Evolutionary conservation across 306 rosid genomes (phyloP), one percentile per base, ranked within the genome.

Genomic region (Canavalia gladiata): DNA sequence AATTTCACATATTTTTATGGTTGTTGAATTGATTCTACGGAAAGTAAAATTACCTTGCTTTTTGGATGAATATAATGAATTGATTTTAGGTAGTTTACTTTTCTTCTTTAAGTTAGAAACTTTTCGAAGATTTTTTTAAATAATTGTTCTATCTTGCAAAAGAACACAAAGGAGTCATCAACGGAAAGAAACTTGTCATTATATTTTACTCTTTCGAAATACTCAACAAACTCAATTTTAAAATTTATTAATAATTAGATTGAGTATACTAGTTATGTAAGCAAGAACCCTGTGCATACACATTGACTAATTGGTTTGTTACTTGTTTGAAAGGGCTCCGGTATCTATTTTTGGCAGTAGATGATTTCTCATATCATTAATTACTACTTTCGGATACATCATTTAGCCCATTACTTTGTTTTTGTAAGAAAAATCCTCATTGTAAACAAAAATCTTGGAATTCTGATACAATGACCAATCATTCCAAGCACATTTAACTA

Each of bases 21-120:
- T 64, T 64, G 69, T 5, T 37, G 41, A 37, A 64, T 64, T 37
- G 13, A 64, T 64, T 64, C 70, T 64, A 64, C 70, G 49, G n/a
- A 39, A 64, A 64, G 49, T 41, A 64, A 37, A 64, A n/a, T 37
- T 64, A 37, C n/a, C 70, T 64, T 37, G 70, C 50, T 39, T 64
- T 64, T 63, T 11, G 43, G 68, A 2, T 62, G 37, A 57, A 34
- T 10, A 33, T n/a, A 42, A 34, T 18, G 25, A 18, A 18, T 34
- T 34, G 29, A 62, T 62, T 42, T 39, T 37, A 35, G 69, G 47
- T 64, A 45, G 41, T 37, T 37, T 37, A 2, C 41, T 13, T 11
- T 37, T 37, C 41, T 13, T 11, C 13, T 65, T 39, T 65, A 37
- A 13, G 33, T 47, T 65, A 39, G 71, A 39, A 41, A 65, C 50